Percentiles rank a stretch among this genome's conserved stretches.
Conservation (phyloP, 495 filamentous ascomycete species). For the Oleoguttula mirabilis region DNA sequence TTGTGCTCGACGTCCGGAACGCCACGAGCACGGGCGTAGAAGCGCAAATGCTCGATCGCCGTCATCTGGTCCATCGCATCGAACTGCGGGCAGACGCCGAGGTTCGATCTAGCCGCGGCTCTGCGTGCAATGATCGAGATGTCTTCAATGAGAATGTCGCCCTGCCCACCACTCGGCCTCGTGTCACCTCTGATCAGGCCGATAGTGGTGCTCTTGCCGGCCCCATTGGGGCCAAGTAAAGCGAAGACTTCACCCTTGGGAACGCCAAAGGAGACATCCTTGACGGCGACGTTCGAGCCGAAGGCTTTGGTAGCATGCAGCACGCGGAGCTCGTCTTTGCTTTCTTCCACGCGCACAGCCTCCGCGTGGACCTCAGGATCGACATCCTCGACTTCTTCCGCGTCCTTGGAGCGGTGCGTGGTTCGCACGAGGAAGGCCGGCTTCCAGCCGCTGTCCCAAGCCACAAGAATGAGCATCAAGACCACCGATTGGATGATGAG, state of each 20-base stretch:
- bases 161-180: slow-evolving; percentile 41
- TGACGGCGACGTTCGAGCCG: slow-evolving; percentile 54
- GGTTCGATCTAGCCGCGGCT: slow-evolving; percentile 51
- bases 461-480: slow-evolving; percentile 56
- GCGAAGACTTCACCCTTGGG: slow-evolving; percentile 69
- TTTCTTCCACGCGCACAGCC: slow-evolving; percentile 33
- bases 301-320: slow-evolving; percentile 68
- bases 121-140: slow-evolving; percentile 53
- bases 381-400: slow-evolving; percentile 34
- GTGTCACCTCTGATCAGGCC: slow-evolving; percentile 75
- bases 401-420: slow-evolving; percentile 27
- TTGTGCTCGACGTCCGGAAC: slow-evolving; percentile 52
- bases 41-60: slow-evolving; percentile 54
- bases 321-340: slow-evolving; percentile 59
- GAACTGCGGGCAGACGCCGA: slow-evolving; percentile 57
- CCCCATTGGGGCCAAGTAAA: slow-evolving; percentile 72
- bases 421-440: slow-evolving; percentile 34
- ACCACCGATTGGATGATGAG: slow-evolving; percentile 55
- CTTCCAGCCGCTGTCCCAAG: slow-evolving; percentile 55
- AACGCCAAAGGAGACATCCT: slow-evolving; percentile 72
- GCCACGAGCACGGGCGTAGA: slow-evolving; percentile 62
- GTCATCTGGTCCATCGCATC: slow-evolving; percentile 56
- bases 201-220: slow-evolving; percentile 79
- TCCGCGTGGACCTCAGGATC: slow-evolving; percentile 41
- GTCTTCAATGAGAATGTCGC: slow-evolving; percentile 63